phyloP scores from a whole-genome alignment of 129 eudicot genomes.

The Pulicaria dysenterica region DNA sequence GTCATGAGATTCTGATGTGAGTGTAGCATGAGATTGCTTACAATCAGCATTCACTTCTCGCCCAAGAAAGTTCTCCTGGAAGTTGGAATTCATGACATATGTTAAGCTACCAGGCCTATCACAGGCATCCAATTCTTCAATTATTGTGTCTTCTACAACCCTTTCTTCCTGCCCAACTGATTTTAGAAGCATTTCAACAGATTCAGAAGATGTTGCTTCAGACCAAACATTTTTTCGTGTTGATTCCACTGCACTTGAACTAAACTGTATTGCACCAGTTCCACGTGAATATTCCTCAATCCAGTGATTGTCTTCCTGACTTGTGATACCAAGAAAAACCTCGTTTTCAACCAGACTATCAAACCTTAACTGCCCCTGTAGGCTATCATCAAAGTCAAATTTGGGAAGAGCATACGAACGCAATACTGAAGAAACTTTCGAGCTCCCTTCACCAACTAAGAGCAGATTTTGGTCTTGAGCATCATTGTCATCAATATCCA shows the following conservation, averaged over 20 bases:
- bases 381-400: conserved; percentile 83
- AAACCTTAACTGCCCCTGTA: conserved; percentile 80
- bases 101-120: conserved; percentile 42
- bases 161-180: conserved; percentile 94
- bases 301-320: conserved; percentile 95
- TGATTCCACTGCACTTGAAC: conserved; percentile 66
- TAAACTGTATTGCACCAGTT: conserved; percentile 68
- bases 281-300: conserved; percentile 86
- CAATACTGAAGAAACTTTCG: conserved; percentile 64
- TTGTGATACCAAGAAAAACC: conserved; percentile 87
- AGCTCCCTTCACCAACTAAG: conserved; percentile 70
- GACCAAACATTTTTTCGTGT: conserved; percentile 93
- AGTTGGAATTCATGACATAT: conserved; percentile 39
- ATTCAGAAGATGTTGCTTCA: conserved; percentile 97
- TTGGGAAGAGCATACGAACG: conserved; percentile 74
- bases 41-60: conserved; percentile 22
- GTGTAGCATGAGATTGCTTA: conserved; percentile 26
- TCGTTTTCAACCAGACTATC: conserved; percentile 84
- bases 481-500: conserved; percentile 91
- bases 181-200: conserved; percentile 94
- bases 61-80: conserved; percentile 23
- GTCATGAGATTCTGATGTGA: conserved; percentile 26
- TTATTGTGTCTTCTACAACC: conserved; percentile 49
- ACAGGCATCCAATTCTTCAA: conserved; percentile 43
- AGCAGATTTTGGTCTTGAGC: conserved; percentile 68